These are phyloP conservation scores for Solanum bulbocastanum DNA, from an alignment of 257 asterid genomes.

Conservation along the genomic window DNA sequence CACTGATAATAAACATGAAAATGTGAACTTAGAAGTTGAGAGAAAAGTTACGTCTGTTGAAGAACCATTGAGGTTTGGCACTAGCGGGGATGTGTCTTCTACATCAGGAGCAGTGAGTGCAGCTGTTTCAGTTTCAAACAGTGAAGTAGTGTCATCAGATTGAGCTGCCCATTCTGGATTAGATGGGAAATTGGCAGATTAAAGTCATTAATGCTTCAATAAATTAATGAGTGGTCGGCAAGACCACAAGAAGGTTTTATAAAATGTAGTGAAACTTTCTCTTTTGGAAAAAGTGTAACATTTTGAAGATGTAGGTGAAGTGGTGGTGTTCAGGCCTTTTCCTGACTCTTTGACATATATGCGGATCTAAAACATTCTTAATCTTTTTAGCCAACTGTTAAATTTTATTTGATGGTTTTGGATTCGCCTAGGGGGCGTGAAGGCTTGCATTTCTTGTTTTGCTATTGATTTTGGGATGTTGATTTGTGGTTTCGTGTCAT, in stretches of 20 bases:
- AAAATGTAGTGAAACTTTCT: not conserved
- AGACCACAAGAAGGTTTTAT: not conserved
- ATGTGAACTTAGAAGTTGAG: not conserved
- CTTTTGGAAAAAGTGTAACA: not conserved
- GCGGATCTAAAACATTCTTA: not conserved
- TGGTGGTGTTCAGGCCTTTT: not conserved
- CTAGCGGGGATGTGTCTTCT: not conserved
- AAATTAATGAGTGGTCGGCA: not conserved
- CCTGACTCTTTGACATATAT: not conserved
- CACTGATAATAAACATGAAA: not conserved
- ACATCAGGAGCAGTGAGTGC: not conserved
- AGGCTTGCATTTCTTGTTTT: not conserved
- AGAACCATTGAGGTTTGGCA: not conserved
- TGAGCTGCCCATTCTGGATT: not conserved
- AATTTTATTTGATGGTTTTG: not conserved
- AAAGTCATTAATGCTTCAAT: not conserved
- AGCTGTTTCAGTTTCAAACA: not conserved
- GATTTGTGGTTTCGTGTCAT: not conserved
- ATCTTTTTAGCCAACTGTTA: not conserved
- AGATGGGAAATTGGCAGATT: not conserved
- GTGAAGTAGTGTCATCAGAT: not conserved
- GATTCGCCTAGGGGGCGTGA: not conserved
- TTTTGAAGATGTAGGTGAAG: not conserved
- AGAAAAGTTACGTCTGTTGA: not conserved
- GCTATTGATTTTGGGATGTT: not conserved